Evolutionary conservation across 495 filamentous ascomycete species (phyloP), one percentile per base, ranked within the genome.

Genomic region (Collariella sp.): DNA sequence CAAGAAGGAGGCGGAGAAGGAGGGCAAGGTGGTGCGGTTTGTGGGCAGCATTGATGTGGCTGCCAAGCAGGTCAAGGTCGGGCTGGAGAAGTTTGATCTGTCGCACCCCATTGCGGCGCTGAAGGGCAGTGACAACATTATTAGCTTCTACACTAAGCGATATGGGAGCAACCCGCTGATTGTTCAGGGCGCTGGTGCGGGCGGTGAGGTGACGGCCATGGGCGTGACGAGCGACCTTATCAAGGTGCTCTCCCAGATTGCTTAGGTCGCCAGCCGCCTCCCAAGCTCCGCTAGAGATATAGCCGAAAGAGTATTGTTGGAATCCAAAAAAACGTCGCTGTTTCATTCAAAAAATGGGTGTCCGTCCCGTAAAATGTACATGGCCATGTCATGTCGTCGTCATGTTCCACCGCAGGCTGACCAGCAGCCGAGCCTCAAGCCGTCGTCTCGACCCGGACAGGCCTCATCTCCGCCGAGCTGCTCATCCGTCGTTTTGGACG

Each of bases 71-170:
- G 83, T 96, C 61, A 91, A 87, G 69, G 91, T 96, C 46, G 91
- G 91, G 9, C 69, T 98, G 62, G 86, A 95, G 77, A 85, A 83
- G 76, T 89, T 94, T 48, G 85, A 88, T 46, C 83, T 78, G 60
- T 83, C 84, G 41, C 85, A 87, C 64, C 84, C 93, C 29, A 94
- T 97, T 70, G 93, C 91, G 26, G 86, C 86, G 34, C 74, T 97
- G 52, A 94, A 95, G 77, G 93, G 93, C 35, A 96, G 89, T 70
- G 93, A 96, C 67, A 97, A 97, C 74, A 91, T 96, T 65, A 93
- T 98, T 63, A 93, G 83, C 77, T 95, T 98, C 78, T 95, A 93
- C 71, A 96, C 93, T 41, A 85, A 91, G 76, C 81, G 93, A 61
- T 97, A 98, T 66, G 89, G 88, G 36, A 75, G 74, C 54, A 94